Base-by-base conservation (phyloP, 2,329 filamentous ascomycete species). In the Aaosphaeria arxii region DNA sequence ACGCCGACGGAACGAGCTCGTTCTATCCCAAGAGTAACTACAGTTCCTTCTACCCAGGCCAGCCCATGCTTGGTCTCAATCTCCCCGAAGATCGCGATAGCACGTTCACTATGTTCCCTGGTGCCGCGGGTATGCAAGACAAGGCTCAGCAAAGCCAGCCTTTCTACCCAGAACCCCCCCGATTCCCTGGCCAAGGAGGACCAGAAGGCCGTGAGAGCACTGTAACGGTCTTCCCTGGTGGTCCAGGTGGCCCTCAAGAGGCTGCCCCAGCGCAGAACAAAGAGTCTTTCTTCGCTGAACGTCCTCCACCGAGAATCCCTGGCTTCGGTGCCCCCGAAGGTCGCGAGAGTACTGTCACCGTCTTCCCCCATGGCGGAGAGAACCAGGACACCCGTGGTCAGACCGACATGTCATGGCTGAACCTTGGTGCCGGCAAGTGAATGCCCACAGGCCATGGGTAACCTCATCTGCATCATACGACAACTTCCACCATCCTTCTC, bases 371-470 rank as follows among this genome's bases (percentile, higher is more conserved):
- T 47, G 46, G 59, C 17, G 17, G 17, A 24, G 30, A 42, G 30
- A 33, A 42, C n/a, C 35, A 35, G 28, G 13, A n/a, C 6, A 35
- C 13, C 17, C 44, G 28, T 32, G 40, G n/a, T 11, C 31, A 41
- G 45, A 79, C 42, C 74, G 88, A 91, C 66, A 88, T 91, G 85
- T 89, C 86, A 70, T 91, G 88, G 88, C 71, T 91, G 54, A 90
- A 91, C 62, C 76, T 91, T 13, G 84, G 83, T 42, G 79, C 61
- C 40, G 62, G 58, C 38, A 61, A 59, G 50, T 62, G 17, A 45
- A 28, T 17, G 41, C 41, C 17, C 17, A 24, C 17, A 24, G 17
- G 17, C 2, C 17, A 24, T 24, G 17, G 17, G 17, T 24, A 24
- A 24, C 3, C 17, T 24, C 17, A 24, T 24, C 3, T 24, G 17